These are phyloP conservation scores for Spergularia bocconei DNA, from an alignment of 148 eudicot genomes.

Conservation along the genomic window DNA sequence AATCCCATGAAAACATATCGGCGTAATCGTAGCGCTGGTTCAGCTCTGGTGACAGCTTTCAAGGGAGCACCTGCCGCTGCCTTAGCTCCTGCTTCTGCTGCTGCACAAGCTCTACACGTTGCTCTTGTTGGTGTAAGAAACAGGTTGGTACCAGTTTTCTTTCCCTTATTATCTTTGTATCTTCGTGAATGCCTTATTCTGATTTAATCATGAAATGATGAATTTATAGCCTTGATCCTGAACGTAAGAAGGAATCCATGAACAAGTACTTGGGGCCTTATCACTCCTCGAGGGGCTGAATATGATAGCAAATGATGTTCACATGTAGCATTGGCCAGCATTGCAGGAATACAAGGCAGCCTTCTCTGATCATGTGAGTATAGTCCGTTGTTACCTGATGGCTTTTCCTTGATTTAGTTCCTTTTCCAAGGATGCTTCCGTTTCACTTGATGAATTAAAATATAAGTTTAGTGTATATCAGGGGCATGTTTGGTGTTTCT, in stretches of 20 bases:
- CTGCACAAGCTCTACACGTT: slow-evolving; percentile 81
- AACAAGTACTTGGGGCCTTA: slow-evolving; percentile 70
- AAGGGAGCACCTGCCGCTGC: slow-evolving; percentile 94
- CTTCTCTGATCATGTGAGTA: slow-evolving; percentile 1
- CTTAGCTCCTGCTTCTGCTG: slow-evolving; percentile 88
- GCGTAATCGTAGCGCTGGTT: slow-evolving; percentile 69
- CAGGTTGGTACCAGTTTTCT: slow-evolving; percentile 40
- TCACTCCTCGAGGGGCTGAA: slow-evolving; percentile 30
- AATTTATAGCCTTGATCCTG: slow-evolving; percentile 81
- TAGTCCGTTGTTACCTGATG: not conserved
- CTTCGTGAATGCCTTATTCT: not conserved
- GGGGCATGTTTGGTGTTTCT: no score
- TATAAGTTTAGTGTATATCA: no score
- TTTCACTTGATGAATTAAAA: no score
- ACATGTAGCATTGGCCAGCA: not conserved
- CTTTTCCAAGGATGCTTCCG: not conserved
- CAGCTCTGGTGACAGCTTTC: slow-evolving; percentile 76
- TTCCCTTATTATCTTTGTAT: not conserved
- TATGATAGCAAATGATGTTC: not conserved
- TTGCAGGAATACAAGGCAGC: not conserved
- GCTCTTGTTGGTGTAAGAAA: slow-evolving; percentile 93
- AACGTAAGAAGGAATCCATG: slow-evolving; percentile 73
- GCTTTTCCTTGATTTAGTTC: not conserved
- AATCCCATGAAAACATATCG: slow-evolving; percentile 76
- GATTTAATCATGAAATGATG: not conserved